Base-by-base conservation (phyloP, 2,329 filamentous ascomycete species). In the Microdochium nivale region DNA sequence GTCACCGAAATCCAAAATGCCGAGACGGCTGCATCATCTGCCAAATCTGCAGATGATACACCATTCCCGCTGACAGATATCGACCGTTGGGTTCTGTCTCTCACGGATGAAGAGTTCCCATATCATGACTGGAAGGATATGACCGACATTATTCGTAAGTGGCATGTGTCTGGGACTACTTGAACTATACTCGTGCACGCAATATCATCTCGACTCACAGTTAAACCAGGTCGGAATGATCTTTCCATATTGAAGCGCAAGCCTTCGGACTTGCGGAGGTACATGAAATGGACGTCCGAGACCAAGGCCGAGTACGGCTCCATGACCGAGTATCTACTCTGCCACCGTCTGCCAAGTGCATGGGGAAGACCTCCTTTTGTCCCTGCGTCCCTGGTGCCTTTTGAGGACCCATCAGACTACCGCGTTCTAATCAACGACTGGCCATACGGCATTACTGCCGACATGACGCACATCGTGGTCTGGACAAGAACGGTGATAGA, bases 391-490 rank as follows among this genome's bases (percentile, higher is more conserved):
- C 54, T 61, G 3, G 60, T 71, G 25, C 80, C 80, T 10, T 82
- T 85, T 56, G 65, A 71, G 24, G 69, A 79, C 44, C 62, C 73
- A 3, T 75, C 74, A 32, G 81, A 85, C 66, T 84, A 78, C 65
- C 83, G 82, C 55, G 86, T 95, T 49, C 72, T 96, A 46, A 75
- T 83, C 64, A 96, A 97, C 62, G 91, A 96, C 74, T 97, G 90
- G 91, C 92, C 92, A 0, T 96, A 96, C 61, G 90, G 88, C 3
- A 71, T 96, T 48, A 74, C 73, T 1, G 64, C 74, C 0, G 77
- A 76, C 51, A 80, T 86, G 59, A 75, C 84, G n/a, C 92, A 97
- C 65, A 79, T 96, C 21, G 89, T 96, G 27, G 85, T 95, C 43
- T 97, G 92, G 92, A 87, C 86, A 49, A 92, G 95, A 63, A 94